Evolutionary conservation across 2,329 filamentous ascomycete genomes (phyloP), one percentile per base, ranked within the genome.

Genomic region (Stachybotrys echinatus): DNA sequence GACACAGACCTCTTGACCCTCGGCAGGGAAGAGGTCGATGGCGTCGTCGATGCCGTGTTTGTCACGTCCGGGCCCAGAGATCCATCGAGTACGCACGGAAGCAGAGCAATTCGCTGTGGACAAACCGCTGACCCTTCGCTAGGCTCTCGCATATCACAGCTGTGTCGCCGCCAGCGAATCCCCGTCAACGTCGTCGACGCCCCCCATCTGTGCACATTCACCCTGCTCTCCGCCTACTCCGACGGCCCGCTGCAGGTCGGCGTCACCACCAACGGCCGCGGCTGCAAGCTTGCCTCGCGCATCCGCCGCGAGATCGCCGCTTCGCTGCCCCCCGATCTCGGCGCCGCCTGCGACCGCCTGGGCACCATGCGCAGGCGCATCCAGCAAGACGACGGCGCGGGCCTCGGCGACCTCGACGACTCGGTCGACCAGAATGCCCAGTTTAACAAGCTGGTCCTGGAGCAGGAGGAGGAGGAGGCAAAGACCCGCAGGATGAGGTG

Each of bases 231-330:
- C 21, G 95, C 89, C 7, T 85, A 97, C 67, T 84, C 81, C 49
- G 92, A 96, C 62, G 94, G 94, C 0, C 92, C 94, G 10, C 76
- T 99, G 39, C 94, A 97, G 65, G 87, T 99, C 53, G 94, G 94
- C 54, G 88, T 99, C 51, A 97, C 94, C 3, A 97, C 94, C 1
- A 96, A 95, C 51, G 92, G 94, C 19, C 86, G 88, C 59, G 94
- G 94, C 2, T 97, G 94, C 74, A 96, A 96, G 69, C 80, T 99
- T 23, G 89, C 94, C 6, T 89, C 90, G 10, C 81, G 94, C 22
- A 89, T 99, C 60, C 83, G 92, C 17, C 81, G 94, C 50, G 94
- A 97, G 61, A 88, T 99, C 53, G 88, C 89, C 2, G 80, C 91
- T 1, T 83, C 84, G 0, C 75, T 99, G 3, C 94, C 94, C 0